A percentile compares a stretch with the other conserved stretches of the same genome.
Conservation (phyloP, 176 grass and related monocot species). For the Zoysia japonica region DNA sequence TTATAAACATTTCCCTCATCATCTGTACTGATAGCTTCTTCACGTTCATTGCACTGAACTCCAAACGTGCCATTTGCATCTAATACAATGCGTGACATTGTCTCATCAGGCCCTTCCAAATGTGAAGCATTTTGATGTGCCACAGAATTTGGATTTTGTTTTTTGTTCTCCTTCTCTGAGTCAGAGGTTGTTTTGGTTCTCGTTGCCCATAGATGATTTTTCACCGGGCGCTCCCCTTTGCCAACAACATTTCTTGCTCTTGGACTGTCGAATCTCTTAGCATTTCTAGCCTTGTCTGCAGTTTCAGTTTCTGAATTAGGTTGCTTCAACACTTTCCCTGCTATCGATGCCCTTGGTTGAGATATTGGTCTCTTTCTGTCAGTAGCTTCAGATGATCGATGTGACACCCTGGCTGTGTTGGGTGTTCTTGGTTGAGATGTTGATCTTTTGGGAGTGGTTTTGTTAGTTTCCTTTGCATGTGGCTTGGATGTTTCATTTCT, state of each 20-base stretch:
- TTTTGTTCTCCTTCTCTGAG: conserved; percentile 62
- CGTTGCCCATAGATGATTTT: conserved; percentile 44
- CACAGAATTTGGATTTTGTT: conserved; percentile 43
- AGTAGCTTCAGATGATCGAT: conserved; percentile 36
- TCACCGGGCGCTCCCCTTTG: conserved; percentile 32
- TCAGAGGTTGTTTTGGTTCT: conserved; percentile 38
- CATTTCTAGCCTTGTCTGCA: conserved; percentile 37
- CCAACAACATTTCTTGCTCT: conserved; percentile 19
- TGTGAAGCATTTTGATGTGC: conserved; percentile 2
- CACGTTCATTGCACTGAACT: conserved; percentile 22
- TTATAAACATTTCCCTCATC: neutral
- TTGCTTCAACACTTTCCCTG: conserved; percentile 51
- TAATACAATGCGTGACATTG: neutral
- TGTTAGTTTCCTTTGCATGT: conserved; percentile 44
- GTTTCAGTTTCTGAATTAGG: conserved; percentile 42
- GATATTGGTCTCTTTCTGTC: conserved; percentile 47
- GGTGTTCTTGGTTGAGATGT: conserved; percentile 55
- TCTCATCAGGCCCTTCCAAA: conserved; percentile 6
- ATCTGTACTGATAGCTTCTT: conserved; percentile 5
- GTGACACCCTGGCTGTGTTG: conserved; percentile 33
- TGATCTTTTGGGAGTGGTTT: conserved; percentile 46
- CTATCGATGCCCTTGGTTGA: conserved; percentile 44
- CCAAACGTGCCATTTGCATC: conserved; percentile 25
- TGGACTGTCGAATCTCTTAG: conserved; percentile 38
- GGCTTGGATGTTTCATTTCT: conserved; percentile 47